A percentile compares a stretch with the other conserved stretches of the same genome.
Evolutionary conservation across 1,284 basidiomycete species (phyloP).

Genomic region (Omphalotus olearius): DNA sequence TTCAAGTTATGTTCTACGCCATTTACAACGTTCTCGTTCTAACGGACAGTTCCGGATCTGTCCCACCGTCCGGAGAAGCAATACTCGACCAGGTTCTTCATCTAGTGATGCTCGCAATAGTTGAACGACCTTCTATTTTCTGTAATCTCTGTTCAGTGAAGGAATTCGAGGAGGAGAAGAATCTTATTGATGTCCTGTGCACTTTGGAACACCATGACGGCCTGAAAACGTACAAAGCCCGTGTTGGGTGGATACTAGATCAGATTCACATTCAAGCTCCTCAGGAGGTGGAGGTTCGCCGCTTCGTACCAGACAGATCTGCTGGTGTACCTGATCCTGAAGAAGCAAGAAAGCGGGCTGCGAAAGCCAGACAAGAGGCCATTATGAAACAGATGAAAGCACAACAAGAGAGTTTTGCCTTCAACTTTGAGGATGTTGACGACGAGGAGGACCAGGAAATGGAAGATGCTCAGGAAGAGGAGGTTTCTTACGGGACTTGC

Average conservation of each 20-base stretch:
- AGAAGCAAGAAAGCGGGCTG: slow-evolving; percentile 73
- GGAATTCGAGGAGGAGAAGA: slow-evolving; percentile 47
- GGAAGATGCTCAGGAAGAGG: slow-evolving; percentile 39
- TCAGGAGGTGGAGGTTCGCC: slow-evolving; percentile 49
- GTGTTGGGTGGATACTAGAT: slow-evolving; percentile 73
- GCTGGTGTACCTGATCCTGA: slow-evolving; percentile 37
- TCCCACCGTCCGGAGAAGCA: slow-evolving; percentile 76
- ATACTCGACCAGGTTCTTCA: slow-evolving; percentile 89
- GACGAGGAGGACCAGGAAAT: slow-evolving; percentile 60
- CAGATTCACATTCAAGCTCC: slow-evolving; percentile 52
- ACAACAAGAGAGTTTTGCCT: slow-evolving; percentile 82
- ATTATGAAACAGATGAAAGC: slow-evolving; percentile 93
- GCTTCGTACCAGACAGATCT: slow-evolving; percentile 29
- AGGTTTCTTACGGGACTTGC: slow-evolving; percentile 81
- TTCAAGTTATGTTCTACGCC: slow-evolving; percentile 77
- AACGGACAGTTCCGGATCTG: slow-evolving; percentile 50
- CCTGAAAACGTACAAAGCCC: slow-evolving; percentile 67
- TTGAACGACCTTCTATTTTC: slow-evolving; percentile 65
- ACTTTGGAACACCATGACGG: slow-evolving; percentile 70
- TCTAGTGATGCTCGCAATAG: slow-evolving; percentile 77
- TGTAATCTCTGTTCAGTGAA: slow-evolving; percentile 52
- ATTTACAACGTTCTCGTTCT: slow-evolving; percentile 64
- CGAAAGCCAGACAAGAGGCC: slow-evolving; percentile 81
- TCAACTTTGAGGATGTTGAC: slow-evolving; percentile 66
- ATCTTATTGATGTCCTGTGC: slow-evolving; percentile 71